Conservation (phyloP, 2,329 filamentous ascomycete genomes). For the Neofusicoccum sp. region DNA sequence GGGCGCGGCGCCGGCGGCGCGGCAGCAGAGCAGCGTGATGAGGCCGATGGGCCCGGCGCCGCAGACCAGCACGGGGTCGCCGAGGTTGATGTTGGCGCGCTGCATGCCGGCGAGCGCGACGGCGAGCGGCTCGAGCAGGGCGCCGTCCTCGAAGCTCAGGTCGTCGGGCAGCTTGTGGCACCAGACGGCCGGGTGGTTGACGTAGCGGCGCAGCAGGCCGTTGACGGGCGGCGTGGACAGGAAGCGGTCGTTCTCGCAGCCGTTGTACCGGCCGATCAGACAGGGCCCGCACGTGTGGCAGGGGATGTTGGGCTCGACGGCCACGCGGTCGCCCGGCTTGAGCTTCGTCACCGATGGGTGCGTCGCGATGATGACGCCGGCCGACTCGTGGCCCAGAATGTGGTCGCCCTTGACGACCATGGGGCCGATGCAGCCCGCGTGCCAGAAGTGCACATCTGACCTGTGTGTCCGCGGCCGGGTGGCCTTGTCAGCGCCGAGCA, state of each 20-base stretch:
- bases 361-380: conserved; percentile 75
- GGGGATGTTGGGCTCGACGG: conserved; percentile 90
- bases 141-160: conserved; percentile 89
- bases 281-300: conserved; percentile 90
- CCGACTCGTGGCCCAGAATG: conserved; percentile 91
- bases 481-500: neutral
- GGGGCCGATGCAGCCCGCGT: conserved; percentile 88
- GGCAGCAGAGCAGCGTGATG: conserved; percentile 79
- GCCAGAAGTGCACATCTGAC: conserved; percentile 97
- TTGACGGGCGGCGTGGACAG: conserved; percentile 86
- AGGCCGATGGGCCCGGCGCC: conserved; percentile 93
- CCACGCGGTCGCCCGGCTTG: conserved; percentile 84
- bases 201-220: conserved; percentile 84
- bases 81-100: conserved; percentile 74
- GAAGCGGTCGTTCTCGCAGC: conserved; percentile 82
- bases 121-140: conserved; percentile 83
- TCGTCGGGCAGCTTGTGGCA: conserved; percentile 87
- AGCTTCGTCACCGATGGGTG: conserved; percentile 76
- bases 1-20: conserved; percentile 84
- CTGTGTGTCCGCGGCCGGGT: conserved; percentile 45
- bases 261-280: conserved; percentile 90
- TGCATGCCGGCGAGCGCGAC: conserved; percentile 88
- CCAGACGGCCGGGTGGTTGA: conserved; percentile 92
- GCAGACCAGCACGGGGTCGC: conserved; percentile 84
- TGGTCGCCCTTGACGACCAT: conserved; percentile 90